phyloP scores from a whole-genome alignment of 768 basidiomycete genomes.

The Psilocybe tampanensis region DNA sequence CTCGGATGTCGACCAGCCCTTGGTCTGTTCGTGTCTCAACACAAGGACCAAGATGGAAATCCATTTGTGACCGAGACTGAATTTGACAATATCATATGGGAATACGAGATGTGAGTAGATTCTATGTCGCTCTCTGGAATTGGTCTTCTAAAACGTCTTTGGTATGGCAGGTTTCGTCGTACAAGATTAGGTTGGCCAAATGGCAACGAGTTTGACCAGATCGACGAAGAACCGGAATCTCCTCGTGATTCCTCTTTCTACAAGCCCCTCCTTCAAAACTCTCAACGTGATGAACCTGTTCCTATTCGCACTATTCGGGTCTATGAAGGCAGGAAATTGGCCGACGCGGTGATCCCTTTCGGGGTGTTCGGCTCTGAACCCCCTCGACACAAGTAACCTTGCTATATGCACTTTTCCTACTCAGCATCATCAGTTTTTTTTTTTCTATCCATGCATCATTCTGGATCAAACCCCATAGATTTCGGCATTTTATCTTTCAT shows the following conservation, averaged over 20 bases:
- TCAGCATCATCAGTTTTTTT: background rate
- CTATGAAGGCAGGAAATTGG: slow-evolving; percentile 16
- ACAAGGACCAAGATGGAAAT: slow-evolving; percentile 38
- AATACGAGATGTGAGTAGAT: slow-evolving; percentile 46
- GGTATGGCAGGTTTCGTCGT: slow-evolving; percentile 58
- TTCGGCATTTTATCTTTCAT: background rate
- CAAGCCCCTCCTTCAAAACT: background rate
- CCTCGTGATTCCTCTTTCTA: slow-evolving; percentile 1
- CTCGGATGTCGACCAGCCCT: slow-evolving; percentile 66
- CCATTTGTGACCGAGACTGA: slow-evolving; percentile 34
- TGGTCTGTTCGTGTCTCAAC: slow-evolving; percentile 44
- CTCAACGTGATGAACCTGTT: slow-evolving; percentile 8
- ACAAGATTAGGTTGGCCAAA: slow-evolving; percentile 71
- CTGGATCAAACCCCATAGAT: background rate
- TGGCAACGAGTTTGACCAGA: slow-evolving; percentile 27
- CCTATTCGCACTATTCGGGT: slow-evolving; percentile 18
- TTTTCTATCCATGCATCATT: background rate
- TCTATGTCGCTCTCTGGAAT: slow-evolving; percentile 2
- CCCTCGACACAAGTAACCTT: background rate
- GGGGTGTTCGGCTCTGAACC: background rate
- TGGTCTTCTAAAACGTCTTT: slow-evolving; percentile 9
- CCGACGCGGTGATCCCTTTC: background rate
- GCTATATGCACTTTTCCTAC: background rate
- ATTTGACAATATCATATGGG: slow-evolving; percentile 48
- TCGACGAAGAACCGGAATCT: slow-evolving; percentile 20